Conservation (phyloP, 2,329 filamentous ascomycete species). For the Pseudogymnoascus sp. region DNA sequence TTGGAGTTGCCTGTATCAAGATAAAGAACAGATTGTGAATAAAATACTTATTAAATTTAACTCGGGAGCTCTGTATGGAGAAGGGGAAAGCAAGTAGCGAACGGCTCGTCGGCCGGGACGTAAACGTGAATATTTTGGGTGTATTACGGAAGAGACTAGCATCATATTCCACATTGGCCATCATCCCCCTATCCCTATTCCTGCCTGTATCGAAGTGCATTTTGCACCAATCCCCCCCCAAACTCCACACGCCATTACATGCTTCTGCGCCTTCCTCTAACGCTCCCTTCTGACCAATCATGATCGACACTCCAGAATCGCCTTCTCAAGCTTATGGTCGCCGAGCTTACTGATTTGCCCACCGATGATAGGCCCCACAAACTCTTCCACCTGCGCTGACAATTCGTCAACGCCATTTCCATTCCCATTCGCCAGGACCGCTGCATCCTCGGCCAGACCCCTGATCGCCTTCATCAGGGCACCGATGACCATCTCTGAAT, state of each 20-base stretch:
- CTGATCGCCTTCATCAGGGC: conserved; percentile 48
- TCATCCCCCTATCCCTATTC: not conserved
- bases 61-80: not conserved
- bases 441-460: conserved; percentile 37
- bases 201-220: not conserved
- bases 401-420: conserved; percentile 18
- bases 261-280: not conserved
- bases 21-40: conserved; percentile 12
- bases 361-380: conserved; percentile 26
- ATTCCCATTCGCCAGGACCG: conserved; percentile 18
- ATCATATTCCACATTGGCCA: not conserved
- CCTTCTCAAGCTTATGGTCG: conserved; percentile 25
- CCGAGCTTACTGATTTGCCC: conserved; percentile 21
- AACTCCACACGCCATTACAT: conserved; percentile 8
- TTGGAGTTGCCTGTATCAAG: conserved; percentile 11
- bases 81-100: not conserved
- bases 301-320: conserved; percentile 21
- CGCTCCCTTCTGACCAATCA: not conserved
- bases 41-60: conserved; percentile 1
- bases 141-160: not conserved
- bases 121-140: not conserved
- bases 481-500: conserved; percentile 51
- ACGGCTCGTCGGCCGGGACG: not conserved
- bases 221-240: not conserved
- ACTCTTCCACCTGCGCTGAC: conserved; percentile 24